Base-by-base conservation (phyloP, 345 rosid genomes). In the Crucihimalaya himalaica region DNA sequence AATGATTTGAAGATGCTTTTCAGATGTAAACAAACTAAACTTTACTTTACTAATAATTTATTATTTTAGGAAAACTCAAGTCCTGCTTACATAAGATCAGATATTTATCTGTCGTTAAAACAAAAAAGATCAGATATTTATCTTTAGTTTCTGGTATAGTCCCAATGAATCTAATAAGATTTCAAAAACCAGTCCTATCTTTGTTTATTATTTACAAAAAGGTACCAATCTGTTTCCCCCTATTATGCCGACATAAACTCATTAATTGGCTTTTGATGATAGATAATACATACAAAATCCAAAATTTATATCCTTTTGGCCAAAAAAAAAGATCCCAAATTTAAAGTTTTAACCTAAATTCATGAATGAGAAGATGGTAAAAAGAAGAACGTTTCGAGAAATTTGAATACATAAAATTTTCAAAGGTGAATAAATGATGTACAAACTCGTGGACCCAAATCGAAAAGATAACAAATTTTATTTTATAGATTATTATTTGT, bases 1-100 rank as follows among this genome's bases (percentile, higher is more conserved):
- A 64, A 77, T 50, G 72, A 77, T 71, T 70, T 43, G 47, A 57
- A 77, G 76, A 77, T 63, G 71, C 76, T 64, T 57, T 74, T 5
- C 46, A 8, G 35, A 68, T 51, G 28, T 40, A 75, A 59, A 62
- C 57, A 69, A 69, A 53, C 51, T 52, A 51, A 42, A 68, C 65
- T 34, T 53, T 58, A 67, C 46, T 74, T 59, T 23, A 59, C 39
- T 46, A 28, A 67, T 59, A 53, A 10, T 43, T 75, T n/a, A n/a
- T 75, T 68, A 60, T 59, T 53, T 52, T 12, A 20, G 51, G 56
- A 63, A 13, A 40, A 53, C 18, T 53, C 16, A 51, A 25, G 12
- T 25, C 12, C 8, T 47, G 45, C 28, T 51, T 45, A 32, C 47
- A 72, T 20, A 11, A 4, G 45, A 10, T 12, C 9, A 54, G 46